phyloP scores from a whole-genome alignment of 2,329 filamentous ascomycete species.

The Aspergillus pseudoviridinutans region DNA sequence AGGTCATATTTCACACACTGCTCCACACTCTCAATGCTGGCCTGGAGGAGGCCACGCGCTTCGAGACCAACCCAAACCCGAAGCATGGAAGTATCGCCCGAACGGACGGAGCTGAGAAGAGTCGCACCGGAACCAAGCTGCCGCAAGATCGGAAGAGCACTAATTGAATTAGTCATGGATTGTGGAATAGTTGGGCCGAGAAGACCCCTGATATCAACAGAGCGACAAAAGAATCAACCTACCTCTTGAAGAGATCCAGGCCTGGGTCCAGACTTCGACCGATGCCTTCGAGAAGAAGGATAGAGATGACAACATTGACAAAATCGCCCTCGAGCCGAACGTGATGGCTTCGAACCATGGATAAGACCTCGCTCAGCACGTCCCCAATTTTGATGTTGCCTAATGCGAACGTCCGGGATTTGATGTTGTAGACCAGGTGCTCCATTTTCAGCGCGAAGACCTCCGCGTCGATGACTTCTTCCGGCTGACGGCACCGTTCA shows the following conservation, averaged over 20 bases:
- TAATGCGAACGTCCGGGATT: conserved; percentile 82
- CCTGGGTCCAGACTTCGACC: conserved; percentile 81
- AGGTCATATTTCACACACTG: conserved; percentile 87
- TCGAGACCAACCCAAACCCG: conserved; percentile 90
- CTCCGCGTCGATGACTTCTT: conserved; percentile 82
- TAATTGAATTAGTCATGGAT: conserved; percentile 34
- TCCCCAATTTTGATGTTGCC: conserved; percentile 96
- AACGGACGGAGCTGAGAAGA: conserved; percentile 58
- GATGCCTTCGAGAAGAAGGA: conserved; percentile 89
- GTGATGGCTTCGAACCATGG: conserved; percentile 88
- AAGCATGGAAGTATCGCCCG: conserved; percentile 78
- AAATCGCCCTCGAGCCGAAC: conserved; percentile 96
- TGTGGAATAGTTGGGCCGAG: background rate
- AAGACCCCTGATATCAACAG: background rate
- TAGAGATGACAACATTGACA: conserved; percentile 95
- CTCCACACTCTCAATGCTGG: conserved; percentile 85
- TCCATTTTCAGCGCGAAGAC: conserved; percentile 96
- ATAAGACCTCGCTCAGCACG: conserved; percentile 81
- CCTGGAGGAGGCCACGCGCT: conserved; percentile 81
- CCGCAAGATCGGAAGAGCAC: conserved; percentile 83
- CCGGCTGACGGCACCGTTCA: conserved; percentile 86
- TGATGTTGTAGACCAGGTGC: conserved; percentile 86
- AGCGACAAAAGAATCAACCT: conserved; percentile 23
- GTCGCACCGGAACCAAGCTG: conserved; percentile 67
- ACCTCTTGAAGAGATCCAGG: conserved; percentile 78